Conservation (phyloP, 2,329 filamentous ascomycete species). For the Colletotrichum falcatum region DNA sequence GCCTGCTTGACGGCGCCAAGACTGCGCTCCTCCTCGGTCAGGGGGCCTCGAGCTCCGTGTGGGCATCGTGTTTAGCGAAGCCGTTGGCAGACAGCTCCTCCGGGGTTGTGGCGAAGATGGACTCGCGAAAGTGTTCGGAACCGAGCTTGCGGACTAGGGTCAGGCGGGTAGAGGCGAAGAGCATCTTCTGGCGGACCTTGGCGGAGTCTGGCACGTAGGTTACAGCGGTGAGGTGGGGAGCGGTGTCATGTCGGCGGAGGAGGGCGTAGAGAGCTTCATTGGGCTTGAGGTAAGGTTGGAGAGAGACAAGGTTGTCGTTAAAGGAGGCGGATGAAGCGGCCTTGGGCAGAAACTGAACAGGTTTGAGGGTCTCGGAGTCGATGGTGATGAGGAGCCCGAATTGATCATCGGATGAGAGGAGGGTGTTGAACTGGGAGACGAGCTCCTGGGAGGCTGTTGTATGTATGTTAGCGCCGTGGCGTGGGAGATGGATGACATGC, state of each 20-base stretch:
- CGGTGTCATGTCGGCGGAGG: conserved; percentile 72
- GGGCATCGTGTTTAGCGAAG: conserved; percentile 79
- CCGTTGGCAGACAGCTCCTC: conserved; percentile 77
- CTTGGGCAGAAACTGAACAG: conserved; percentile 66
- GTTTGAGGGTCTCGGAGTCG: conserved; percentile 74
- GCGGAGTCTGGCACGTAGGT: conserved; percentile 85
- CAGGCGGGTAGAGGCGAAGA: conserved; percentile 82
- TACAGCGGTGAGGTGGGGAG: conserved; percentile 73
- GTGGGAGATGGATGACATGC: too few species aligned
- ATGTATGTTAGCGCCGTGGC: conserved; percentile 13
- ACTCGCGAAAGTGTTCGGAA: conserved; percentile 82
- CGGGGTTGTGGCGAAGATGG: conserved; percentile 76
- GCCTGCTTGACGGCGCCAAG: conserved; percentile 79
- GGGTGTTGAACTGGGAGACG: conserved; percentile 75
- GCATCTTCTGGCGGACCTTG: conserved; percentile 86
- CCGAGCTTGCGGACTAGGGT: conserved; percentile 82
- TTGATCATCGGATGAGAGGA: conserved; percentile 71
- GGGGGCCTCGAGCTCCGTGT: conserved; percentile 71
- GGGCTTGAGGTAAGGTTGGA: conserved; percentile 73
- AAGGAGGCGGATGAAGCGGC: conserved; percentile 68
- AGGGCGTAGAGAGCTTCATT: conserved; percentile 80
- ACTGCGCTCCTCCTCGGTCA: conserved; percentile 82
- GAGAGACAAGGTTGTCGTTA: conserved; percentile 70
- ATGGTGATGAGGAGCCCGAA: conserved; percentile 82
- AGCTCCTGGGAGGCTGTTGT: conserved; percentile 80